These are phyloP conservation scores for Penicillium sp. DNA, from an alignment of 2,329 filamentous ascomycete species.

Conservation along the genomic window DNA sequence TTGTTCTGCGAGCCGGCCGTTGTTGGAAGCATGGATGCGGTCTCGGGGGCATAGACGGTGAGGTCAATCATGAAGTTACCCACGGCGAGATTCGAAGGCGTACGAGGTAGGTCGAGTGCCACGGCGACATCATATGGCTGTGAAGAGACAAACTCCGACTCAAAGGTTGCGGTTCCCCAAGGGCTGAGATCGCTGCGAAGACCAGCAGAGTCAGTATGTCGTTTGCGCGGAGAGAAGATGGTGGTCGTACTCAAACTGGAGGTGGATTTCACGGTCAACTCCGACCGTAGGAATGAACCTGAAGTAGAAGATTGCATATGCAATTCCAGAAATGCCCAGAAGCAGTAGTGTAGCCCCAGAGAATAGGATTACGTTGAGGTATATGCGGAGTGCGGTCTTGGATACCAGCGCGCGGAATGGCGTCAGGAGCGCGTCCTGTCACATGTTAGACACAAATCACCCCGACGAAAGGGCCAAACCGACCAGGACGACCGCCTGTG, in stretches of 20 bases:
- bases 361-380: conserved; percentile 61
- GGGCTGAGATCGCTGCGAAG: conserved; percentile 47
- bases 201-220: conserved; percentile 2
- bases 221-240: neutral
- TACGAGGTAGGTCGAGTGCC: conserved; percentile 74
- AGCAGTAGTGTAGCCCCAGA: conserved; percentile 56
- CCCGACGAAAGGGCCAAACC: conserved; percentile 1
- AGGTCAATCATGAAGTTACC: conserved; percentile 97
- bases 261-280: conserved; percentile 62
- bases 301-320: conserved; percentile 69
- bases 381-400: conserved; percentile 63
- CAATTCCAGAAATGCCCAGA: conserved; percentile 58
- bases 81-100: conserved; percentile 69
- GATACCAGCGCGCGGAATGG: conserved; percentile 61
- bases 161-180: conserved; percentile 55
- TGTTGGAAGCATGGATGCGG: conserved; percentile 32
- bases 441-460: conserved; percentile 19
- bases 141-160: conserved; percentile 61
- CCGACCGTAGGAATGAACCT: conserved; percentile 68
- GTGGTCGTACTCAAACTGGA: conserved; percentile 62
- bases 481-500: conserved; percentile 16
- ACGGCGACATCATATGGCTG: conserved; percentile 87
- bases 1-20: conserved; percentile 42
- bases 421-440: conserved; percentile 54
- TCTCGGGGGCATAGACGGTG: conserved; percentile 60